These are phyloP conservation scores for Athelia psychrophila DNA, from an alignment of 1,284 basidiomycete species.

Conservation along the genomic window DNA sequence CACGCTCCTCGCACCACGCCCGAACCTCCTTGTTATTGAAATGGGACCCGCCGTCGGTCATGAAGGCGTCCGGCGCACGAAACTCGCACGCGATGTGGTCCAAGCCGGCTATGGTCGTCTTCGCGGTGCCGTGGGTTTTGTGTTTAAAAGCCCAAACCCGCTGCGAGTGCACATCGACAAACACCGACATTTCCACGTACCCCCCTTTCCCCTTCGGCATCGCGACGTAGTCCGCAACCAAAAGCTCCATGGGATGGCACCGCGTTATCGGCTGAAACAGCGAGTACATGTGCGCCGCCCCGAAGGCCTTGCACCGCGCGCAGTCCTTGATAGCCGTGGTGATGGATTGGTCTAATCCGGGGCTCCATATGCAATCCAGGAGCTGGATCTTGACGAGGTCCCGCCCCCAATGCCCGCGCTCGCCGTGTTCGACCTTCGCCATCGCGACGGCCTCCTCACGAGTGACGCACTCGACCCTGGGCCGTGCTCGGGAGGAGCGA, in stretches of 20 bases:
- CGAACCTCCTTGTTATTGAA: conserved; percentile 18
- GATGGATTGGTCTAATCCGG: conserved; percentile 13
- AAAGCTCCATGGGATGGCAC: conserved; percentile 18
- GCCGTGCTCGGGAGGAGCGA: neutral
- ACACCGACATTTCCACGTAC: conserved; percentile 14
- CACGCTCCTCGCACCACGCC: conserved; percentile 11
- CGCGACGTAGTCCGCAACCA: conserved; percentile 21
- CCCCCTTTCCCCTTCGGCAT: conserved; percentile 19
- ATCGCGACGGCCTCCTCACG: neutral
- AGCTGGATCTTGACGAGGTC: conserved; percentile 14
- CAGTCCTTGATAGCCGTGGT: conserved; percentile 13
- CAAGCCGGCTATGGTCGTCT: conserved; percentile 13
- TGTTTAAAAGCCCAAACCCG: conserved; percentile 20
- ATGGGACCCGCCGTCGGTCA: conserved; percentile 22
- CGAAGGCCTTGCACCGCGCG: conserved; percentile 19
- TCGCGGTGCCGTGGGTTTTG: conserved; percentile 15
- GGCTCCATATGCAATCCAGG: conserved; percentile 14
- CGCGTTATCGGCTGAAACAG: conserved; percentile 15
- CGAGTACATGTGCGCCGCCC: conserved; percentile 9
- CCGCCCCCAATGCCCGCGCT: neutral
- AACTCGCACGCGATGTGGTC: conserved; percentile 10
- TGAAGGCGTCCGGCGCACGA: conserved; percentile 13
- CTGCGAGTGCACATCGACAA: conserved; percentile 17
- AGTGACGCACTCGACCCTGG: neutral
- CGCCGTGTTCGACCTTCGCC: neutral